These are phyloP conservation scores for Fusarium tricinctum DNA, from an alignment of 2,329 filamentous ascomycete genomes.

Conservation along the genomic window DNA sequence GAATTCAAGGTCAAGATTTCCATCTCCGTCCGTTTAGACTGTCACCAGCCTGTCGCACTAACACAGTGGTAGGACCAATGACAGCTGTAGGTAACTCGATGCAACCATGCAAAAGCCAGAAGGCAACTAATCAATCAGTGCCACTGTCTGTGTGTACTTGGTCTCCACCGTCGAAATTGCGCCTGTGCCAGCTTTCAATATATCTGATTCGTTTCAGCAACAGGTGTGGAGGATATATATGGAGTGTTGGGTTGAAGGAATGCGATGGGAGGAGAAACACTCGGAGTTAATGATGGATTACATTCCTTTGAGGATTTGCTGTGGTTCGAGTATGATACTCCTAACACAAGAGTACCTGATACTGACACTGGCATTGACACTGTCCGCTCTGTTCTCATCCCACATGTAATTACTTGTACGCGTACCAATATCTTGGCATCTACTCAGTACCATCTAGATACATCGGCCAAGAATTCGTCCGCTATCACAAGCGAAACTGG, in stretches of 20 bases:
- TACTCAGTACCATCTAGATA: slow-evolving; percentile 1
- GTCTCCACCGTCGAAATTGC: slow-evolving; percentile 45
- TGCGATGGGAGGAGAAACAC: background rate
- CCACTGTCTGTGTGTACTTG: slow-evolving; percentile 14
- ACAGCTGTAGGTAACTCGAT: background rate
- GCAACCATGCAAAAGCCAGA: slow-evolving; percentile 6
- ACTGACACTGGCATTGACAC: background rate
- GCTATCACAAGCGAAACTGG: slow-evolving; percentile 11
- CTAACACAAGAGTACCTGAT: slow-evolving; percentile 1
- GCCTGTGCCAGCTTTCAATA: slow-evolving; percentile 34
- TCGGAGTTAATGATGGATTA: background rate
- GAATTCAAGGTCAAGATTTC: background rate
- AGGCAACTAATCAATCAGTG: slow-evolving; percentile 5
- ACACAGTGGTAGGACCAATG: slow-evolving; percentile 10
- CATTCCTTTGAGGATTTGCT: slow-evolving; percentile 7
- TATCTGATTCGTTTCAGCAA: slow-evolving; percentile 43
- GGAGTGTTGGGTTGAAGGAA: background rate
- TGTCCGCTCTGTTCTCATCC: background rate
- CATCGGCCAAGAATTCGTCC: slow-evolving; percentile 30
- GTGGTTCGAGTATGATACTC: background rate
- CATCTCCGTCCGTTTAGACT: slow-evolving; percentile 17
- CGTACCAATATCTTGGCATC: slow-evolving; percentile 17
- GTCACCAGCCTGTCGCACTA: slow-evolving; percentile 12
- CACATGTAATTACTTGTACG: background rate
- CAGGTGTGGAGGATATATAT: slow-evolving; percentile 11